These are phyloP conservation scores for Strobilomyces confusus DNA, from an alignment of 768 basidiomycete genomes.

Conservation along the genomic window DNA sequence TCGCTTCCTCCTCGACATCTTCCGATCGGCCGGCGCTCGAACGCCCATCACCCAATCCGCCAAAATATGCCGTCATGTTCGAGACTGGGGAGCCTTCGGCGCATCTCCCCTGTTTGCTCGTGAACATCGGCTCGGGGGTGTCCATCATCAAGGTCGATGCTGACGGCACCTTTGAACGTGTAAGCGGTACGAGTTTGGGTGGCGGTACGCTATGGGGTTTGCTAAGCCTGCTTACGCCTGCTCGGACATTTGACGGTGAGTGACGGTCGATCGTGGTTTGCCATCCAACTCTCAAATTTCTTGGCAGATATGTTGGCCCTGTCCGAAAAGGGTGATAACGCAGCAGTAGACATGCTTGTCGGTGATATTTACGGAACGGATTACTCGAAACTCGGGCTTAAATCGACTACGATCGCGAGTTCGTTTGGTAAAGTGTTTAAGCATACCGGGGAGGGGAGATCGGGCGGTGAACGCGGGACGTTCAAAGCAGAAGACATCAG, in stretches of 20 bases:
- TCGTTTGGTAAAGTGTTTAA: slow-evolving; percentile 99
- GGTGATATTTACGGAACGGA: slow-evolving; percentile 99
- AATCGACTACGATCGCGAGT: slow-evolving; percentile 96
- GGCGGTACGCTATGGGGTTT: slow-evolving; percentile 98
- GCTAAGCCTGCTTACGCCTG: slow-evolving; percentile 90
- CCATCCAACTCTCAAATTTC: slow-evolving; percentile 4
- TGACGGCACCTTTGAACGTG: slow-evolving; percentile 92
- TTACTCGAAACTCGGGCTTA: slow-evolving; percentile 91
- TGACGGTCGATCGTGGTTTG: slow-evolving; percentile 11
- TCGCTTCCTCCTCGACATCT: slow-evolving; percentile 8
- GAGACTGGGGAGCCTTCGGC: slow-evolving; percentile 74
- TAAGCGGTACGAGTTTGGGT: slow-evolving; percentile 94
- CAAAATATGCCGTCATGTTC: slow-evolving; percentile 84
- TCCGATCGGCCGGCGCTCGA: slow-evolving; percentile 43
- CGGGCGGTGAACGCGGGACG: slow-evolving; percentile 50
- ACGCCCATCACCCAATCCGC: slow-evolving; percentile 88
- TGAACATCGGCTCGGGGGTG: slow-evolving; percentile 98
- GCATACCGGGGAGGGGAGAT: slow-evolving; percentile 53
- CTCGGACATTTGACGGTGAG: slow-evolving; percentile 93
- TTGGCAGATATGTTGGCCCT: slow-evolving; percentile 88
- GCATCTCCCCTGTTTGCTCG: slow-evolving; percentile 91
- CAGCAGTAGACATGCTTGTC: slow-evolving; percentile 95
- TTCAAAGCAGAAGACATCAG: slow-evolving; percentile 94
- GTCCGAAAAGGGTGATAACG: slow-evolving; percentile 92
- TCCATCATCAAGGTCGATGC: slow-evolving; percentile 97